Base-by-base conservation (phyloP, 192 early-diverging fungal species). In the Coemansia sp. region DNA sequence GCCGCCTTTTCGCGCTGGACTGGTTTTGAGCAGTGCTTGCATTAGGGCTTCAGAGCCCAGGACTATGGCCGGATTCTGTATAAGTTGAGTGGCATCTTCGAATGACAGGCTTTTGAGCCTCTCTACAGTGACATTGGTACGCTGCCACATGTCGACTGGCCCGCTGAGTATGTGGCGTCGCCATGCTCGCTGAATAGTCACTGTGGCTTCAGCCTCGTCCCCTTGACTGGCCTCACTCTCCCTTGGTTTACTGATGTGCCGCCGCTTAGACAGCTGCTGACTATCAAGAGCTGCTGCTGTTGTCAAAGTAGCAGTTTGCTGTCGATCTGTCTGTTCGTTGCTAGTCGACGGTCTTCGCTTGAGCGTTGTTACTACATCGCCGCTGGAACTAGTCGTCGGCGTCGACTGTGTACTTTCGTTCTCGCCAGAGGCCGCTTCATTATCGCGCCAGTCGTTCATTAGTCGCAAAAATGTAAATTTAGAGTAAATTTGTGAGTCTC, bases 141-240 rank as follows among this genome's bases (percentile, higher is more conserved):
- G 26, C n/a, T 44, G 19, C 79, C 79, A 82, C 23, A n/a, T 46
- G 17, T n/a, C 17, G 5, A 76, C 43, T 33, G 70, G 58, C 3
- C 42, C 30, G 10, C 47, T 33, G 5, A 76, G 16, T 17, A 35
- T 16, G 14, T 43, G 37, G 28, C 19, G 32, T 21, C 73, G 69
- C 78, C 78, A 80, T 61, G 58, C 64, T 39, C 64, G 78, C 64
- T 76, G 78, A 21, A 80, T 80, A 32, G 57, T 35, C 21, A 32
- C 23, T 21, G 78, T 74, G 47, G 70, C 66, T 13, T 26, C 30
- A 5, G 57, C 57, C 17, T 8, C 30, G 10, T 13, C 53, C 26
- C 30, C 17, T 37, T 38, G 57, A 10, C 57, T 19, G 10, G 47
- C 0, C 6, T 9, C 21, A 21, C 21, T 10, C 19, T 21, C 19